Evolutionary conservation across 257 asterid genomes (phyloP), one percentile per base, ranked within the genome.

Genomic region (Capsicum chinense): DNA sequence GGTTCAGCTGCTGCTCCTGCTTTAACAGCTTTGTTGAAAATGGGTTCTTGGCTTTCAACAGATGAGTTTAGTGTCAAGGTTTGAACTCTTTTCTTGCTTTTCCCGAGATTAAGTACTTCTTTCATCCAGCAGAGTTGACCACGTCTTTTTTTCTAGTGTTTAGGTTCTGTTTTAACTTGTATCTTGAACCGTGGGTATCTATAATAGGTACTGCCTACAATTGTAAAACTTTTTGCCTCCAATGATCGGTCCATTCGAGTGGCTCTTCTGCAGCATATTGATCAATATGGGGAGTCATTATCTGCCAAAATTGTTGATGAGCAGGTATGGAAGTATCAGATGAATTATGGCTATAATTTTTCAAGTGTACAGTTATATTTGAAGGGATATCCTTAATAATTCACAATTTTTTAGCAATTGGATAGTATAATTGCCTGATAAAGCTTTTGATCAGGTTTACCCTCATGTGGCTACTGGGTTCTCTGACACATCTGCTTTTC

Each of bases 1-100:
- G 98, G 99, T 84, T 93, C 99, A 81, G 99, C 99, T 85, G 92
- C 97, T 89, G 99, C 99, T 48, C 98, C 97, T 83, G 99, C 99
- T 84, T 89, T 97, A 91, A 92, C 97, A 9, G 98, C 98, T 84
- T 86, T 97, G 88, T 86, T 97, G 90, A 97, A 97, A 89, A 83
- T 97, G 95, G 98, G 97, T 81, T 91, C 98, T 71, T 93, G 94
- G 90, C 97, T 97, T 88, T 89, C 98, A 69, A 70, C 92, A 57
- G 98, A 97, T 84, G 99, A 97, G 87, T 93, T 90, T 85, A 83
- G 91, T 66, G 90, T 88, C 85, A 95, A 95, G 99, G 99, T 94
- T 39, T 83, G 85, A 44, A 81, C 56, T 87, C 86, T 76, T 80
- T 68, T 85, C 82, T 39, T 33, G 60, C n/a, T 47, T 74, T 52